Conservation (phyloP, 768 basidiomycete genomes). For the Pisolithus sp. region DNA sequence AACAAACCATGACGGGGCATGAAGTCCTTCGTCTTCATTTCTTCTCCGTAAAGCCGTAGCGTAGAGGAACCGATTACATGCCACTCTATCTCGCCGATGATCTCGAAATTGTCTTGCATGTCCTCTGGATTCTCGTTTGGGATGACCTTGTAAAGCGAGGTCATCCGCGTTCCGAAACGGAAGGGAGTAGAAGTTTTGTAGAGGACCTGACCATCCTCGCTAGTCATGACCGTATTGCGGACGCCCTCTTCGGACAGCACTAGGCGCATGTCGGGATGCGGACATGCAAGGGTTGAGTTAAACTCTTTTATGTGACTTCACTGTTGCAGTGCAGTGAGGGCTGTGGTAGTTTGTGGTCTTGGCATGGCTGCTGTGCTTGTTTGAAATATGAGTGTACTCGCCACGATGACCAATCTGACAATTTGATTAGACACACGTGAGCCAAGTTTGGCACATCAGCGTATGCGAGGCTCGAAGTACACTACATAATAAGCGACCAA, state of each 20-base stretch:
- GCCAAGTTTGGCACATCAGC: too few species aligned
- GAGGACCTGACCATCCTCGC: constrained; percentile 21
- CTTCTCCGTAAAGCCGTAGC: constrained; percentile 22
- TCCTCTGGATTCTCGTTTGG: constrained; percentile 15
- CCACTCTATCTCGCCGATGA: constrained; percentile 32
- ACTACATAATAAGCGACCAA: too few species aligned
- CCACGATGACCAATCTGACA: too few species aligned
- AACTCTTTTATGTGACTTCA: background rate
- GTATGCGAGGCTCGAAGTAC: too few species aligned
- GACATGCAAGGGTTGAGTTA: too few species aligned
- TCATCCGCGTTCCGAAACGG: constrained; percentile 9
- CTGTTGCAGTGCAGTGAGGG: background rate
- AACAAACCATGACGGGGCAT: constrained; percentile 16
- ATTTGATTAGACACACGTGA: too few species aligned
- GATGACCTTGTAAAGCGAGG: constrained; percentile 21
- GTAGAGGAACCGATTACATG: constrained; percentile 22
- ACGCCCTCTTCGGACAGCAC: constrained; percentile 15
- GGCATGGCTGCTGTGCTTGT: too few species aligned
- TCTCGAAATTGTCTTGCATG: constrained; percentile 25
- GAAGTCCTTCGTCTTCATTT: constrained; percentile 21
- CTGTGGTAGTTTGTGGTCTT: background rate
- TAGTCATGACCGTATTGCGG: constrained; percentile 19
- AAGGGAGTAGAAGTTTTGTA: constrained; percentile 25
- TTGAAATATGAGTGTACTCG: too few species aligned
- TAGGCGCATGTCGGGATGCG: constrained; percentile 12